These are phyloP conservation scores for Trichocomaceae sp. DNA, from an alignment of 2,329 filamentous ascomycete species.

Conservation along the genomic window DNA sequence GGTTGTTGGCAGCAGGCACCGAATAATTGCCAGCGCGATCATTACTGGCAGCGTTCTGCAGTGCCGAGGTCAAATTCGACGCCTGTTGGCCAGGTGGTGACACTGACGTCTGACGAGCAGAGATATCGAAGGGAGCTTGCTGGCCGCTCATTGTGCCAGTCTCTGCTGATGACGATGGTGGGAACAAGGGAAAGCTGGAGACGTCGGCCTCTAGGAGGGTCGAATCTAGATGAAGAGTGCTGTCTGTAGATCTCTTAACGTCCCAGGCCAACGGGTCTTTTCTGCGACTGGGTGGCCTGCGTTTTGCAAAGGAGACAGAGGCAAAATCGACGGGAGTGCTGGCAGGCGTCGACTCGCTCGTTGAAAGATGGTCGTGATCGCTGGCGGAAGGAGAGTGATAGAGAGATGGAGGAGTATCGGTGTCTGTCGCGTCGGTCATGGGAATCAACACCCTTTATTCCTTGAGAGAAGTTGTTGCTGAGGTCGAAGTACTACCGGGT, in stretches of 20 bases:
- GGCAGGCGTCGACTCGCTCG: constrained; percentile 43
- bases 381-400: constrained; percentile 46
- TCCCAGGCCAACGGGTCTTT: constrained; percentile 41
- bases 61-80: constrained; percentile 57
- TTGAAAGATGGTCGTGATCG: constrained; percentile 45
- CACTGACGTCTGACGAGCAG: constrained; percentile 51
- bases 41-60: constrained; percentile 44
- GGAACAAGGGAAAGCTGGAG: constrained; percentile 35
- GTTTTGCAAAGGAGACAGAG: constrained; percentile 32
- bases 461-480: background rate
- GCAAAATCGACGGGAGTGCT: constrained; percentile 46
- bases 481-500: background rate
- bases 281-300: constrained; percentile 39
- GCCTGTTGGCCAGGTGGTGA: constrained; percentile 55
- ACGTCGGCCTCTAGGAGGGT: constrained; percentile 27
- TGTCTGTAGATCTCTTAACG: constrained; percentile 29
- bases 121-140: constrained; percentile 55
- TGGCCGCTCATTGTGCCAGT: constrained; percentile 45
- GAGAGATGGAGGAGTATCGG: constrained; percentile 46
- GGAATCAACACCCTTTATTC: constrained; percentile 11
- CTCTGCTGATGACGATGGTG: constrained; percentile 27
- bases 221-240: constrained; percentile 29
- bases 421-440: constrained; percentile 50
- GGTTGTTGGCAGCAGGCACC: constrained; percentile 36
- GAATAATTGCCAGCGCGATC: constrained; percentile 39